These are phyloP conservation scores for Thalassiosira livingstoniorum DNA, from an alignment of 352 stramenopile species.

Conservation along the genomic window DNA sequence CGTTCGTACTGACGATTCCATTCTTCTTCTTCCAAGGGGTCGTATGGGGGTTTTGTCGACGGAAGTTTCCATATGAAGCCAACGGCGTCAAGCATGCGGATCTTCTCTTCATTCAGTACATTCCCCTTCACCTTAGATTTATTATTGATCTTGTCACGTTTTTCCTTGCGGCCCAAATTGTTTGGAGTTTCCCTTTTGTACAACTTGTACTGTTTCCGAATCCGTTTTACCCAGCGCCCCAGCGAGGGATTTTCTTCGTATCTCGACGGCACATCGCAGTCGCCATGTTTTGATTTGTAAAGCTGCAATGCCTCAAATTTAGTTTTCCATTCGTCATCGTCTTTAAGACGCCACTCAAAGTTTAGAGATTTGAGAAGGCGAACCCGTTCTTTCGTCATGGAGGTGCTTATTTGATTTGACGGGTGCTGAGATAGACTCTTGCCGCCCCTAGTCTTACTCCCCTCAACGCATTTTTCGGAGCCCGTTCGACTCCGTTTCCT, in stretches of 20 bases:
- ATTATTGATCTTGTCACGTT: too few relatives aligned
- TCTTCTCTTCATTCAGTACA: background rate
- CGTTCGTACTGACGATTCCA: slow-evolving; percentile 1
- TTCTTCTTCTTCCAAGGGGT: slow-evolving; percentile 3
- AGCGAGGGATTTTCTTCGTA: background rate
- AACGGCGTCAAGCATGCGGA: slow-evolving; percentile 2
- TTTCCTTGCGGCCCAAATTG: too few relatives aligned
- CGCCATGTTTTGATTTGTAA: slow-evolving; percentile 7
- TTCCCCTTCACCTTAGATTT: too few relatives aligned
- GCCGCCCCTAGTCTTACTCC: background rate
- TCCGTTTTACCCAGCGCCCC: background rate
- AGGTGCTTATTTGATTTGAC: background rate
- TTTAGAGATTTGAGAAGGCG: background rate
- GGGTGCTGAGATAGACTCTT: background rate
- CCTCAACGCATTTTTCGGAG: too few relatives aligned
- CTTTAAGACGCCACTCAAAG: slow-evolving; percentile 4
- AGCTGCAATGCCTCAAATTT: background rate
- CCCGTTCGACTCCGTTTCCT: too few relatives aligned
- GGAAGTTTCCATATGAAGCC: background rate
- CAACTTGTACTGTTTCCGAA: background rate
- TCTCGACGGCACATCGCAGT: background rate
- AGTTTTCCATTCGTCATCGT: background rate
- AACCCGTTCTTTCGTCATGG: slow-evolving; percentile 17
- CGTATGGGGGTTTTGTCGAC: background rate
- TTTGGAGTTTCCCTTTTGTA: too few relatives aligned